These are phyloP conservation scores for Colletotrichum magnum DNA, from an alignment of 2,329 filamentous ascomycete genomes.

Conservation along the genomic window DNA sequence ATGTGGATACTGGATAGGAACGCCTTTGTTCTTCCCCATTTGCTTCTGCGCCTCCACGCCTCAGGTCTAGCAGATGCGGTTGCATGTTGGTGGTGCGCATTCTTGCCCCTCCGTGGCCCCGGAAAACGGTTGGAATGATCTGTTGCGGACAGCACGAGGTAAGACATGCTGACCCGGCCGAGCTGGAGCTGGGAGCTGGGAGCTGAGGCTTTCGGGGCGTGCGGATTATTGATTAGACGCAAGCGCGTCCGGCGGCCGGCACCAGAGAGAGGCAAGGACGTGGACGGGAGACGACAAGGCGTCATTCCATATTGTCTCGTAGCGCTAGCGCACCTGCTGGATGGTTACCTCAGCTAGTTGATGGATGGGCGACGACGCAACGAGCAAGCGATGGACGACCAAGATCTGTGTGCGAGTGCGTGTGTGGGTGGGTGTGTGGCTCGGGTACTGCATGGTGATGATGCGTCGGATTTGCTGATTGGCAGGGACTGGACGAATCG, in stretches of 20 bases:
- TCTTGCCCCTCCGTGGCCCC: slow-evolving; percentile 25
- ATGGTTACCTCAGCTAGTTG: slow-evolving; percentile 7
- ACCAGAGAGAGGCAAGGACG: slow-evolving; percentile 8
- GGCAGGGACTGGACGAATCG: slow-evolving; percentile 17
- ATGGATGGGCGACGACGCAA: slow-evolving; percentile 8
- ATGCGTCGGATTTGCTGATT: slow-evolving; percentile 30
- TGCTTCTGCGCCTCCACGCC: slow-evolving; percentile 3
- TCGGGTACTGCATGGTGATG: slow-evolving; percentile 15
- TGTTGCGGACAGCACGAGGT: slow-evolving; percentile 9
- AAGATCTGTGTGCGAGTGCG: slow-evolving; percentile 20
- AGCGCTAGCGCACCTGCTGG: slow-evolving; percentile 12
- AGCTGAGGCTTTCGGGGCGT: slow-evolving; percentile 11
- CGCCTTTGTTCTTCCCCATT: slow-evolving; percentile 13
- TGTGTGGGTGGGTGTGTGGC: slow-evolving; percentile 23
- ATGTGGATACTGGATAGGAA: slow-evolving; percentile 5
- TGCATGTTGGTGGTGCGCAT: slow-evolving; percentile 20
- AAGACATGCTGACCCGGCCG: slow-evolving; percentile 13
- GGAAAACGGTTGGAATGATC: slow-evolving; percentile 28
- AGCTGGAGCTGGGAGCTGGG: slow-evolving; percentile 6
- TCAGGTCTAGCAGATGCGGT: neutral
- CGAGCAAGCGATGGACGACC: slow-evolving; percentile 11
- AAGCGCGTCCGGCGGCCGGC: neutral
- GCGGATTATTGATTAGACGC: slow-evolving; percentile 9
- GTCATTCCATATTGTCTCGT: slow-evolving; percentile 32
- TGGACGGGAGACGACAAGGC: slow-evolving; percentile 22